phyloP scores from a whole-genome alignment of 129 eudicot genomes.

The Lactuca sativa region DNA sequence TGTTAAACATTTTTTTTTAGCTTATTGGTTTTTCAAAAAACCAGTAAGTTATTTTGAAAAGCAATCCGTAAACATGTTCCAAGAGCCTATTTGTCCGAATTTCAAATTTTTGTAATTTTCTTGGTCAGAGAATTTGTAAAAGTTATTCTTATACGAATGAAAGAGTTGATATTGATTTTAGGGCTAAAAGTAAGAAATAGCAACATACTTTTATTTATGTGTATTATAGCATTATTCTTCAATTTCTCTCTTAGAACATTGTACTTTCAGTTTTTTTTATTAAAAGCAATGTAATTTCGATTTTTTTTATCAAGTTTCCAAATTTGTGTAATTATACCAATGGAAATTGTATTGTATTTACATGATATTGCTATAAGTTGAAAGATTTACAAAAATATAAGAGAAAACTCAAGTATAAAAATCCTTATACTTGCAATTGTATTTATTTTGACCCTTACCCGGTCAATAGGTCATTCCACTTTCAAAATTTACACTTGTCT shows the following conservation, averaged over 20 bases:
- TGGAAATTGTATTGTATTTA: not conserved
- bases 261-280: too few relatives aligned
- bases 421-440: too few relatives aligned
- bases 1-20: too few relatives aligned
- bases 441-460: too few relatives aligned
- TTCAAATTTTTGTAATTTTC: slow-evolving; percentile 26
- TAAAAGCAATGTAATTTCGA: not conserved
- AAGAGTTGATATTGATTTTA: not conserved
- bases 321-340: not conserved
- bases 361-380: not conserved
- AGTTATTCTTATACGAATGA: slow-evolving; percentile 1
- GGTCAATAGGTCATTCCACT: too few relatives aligned
- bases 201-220: not conserved
- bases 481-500: too few relatives aligned
- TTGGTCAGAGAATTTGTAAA: slow-evolving; percentile 23
- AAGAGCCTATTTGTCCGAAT: slow-evolving; percentile 22
- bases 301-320: not conserved
- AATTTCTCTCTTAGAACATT: too few relatives aligned
- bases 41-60: too few relatives aligned
- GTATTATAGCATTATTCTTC: too few relatives aligned
- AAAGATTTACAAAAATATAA: too few relatives aligned
- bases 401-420: too few relatives aligned
- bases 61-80: not conserved
- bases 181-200: not conserved
- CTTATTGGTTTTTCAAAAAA: too few relatives aligned